Evolutionary conservation across 75 land plant species (phyloP).

Genomic region (Gnetum montanum): DNA sequence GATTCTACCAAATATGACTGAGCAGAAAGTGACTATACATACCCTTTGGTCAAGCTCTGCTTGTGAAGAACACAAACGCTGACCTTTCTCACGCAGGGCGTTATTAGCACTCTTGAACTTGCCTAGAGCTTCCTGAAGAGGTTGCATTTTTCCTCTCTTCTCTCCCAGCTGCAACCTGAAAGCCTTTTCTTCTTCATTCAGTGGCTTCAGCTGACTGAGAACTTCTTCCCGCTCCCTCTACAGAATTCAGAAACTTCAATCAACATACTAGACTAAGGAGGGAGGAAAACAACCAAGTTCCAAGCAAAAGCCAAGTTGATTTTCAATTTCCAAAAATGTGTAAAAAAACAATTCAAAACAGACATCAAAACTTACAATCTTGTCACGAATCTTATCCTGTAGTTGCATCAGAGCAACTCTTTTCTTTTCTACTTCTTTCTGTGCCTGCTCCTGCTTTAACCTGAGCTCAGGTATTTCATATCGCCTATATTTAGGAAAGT

Average conservation of each 20-base stretch:
- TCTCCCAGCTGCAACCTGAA: slow-evolving; percentile 24
- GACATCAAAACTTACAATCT: slow-evolving; percentile 16
- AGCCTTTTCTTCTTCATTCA: slow-evolving; percentile 28
- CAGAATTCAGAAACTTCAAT: neutral
- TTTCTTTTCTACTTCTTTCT: slow-evolving; percentile 36
- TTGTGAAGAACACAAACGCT: slow-evolving; percentile 54
- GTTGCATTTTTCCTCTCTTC: slow-evolving; percentile 58
- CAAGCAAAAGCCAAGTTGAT: neutral
- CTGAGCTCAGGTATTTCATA: slow-evolving; percentile 41
- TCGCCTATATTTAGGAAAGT: slow-evolving; percentile 26
- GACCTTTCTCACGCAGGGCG: slow-evolving; percentile 22
- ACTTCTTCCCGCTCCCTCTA: slow-evolving; percentile 14
- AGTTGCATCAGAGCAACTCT: slow-evolving; percentile 27
- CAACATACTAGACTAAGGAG: neutral
- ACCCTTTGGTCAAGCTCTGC: slow-evolving; percentile 70
- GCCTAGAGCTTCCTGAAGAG: slow-evolving; percentile 48
- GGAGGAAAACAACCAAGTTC: neutral
- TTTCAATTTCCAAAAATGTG: no score
- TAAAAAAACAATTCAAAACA: neutral
- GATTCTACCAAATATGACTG: no score
- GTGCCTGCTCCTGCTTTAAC: slow-evolving; percentile 34
- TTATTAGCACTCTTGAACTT: slow-evolving; percentile 36
- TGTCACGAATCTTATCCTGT: slow-evolving; percentile 21
- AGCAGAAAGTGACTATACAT: slow-evolving; percentile 10
- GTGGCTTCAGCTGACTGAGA: slow-evolving; percentile 31